Conservation (phyloP, 2,329 filamentous ascomycete species). For the Berkeleyomyces basicola region DNA sequence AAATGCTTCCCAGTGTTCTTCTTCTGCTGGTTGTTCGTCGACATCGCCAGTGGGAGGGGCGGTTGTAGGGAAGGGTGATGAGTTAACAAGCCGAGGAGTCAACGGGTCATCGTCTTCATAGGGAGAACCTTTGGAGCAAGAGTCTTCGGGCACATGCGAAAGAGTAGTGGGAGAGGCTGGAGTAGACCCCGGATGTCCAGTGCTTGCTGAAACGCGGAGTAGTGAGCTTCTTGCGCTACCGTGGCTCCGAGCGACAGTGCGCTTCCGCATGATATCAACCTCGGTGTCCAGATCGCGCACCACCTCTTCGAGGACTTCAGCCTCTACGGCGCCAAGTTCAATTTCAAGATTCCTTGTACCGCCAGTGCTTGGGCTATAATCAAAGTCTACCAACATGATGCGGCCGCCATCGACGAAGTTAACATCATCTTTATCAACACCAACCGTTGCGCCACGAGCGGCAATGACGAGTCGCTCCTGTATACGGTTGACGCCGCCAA, state of each 20-base stretch:
- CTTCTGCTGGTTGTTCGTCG: constrained; percentile 14
- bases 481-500: constrained; percentile 26
- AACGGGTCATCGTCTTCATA: constrained; percentile 31
- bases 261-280: constrained; percentile 59
- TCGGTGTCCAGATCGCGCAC: constrained; percentile 58
- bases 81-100: constrained; percentile 28
- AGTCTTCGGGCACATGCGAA: too few species aligned
- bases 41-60: not conserved
- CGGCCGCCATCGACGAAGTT: constrained; percentile 67
- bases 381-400: constrained; percentile 57
- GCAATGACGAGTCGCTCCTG: constrained; percentile 50
- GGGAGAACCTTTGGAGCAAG: not conserved
- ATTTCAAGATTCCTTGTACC: constrained; percentile 44
- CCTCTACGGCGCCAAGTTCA: constrained; percentile 54
- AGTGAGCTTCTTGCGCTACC: constrained; percentile 30
- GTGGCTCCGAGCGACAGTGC: constrained; percentile 51
- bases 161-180: not conserved
- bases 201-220: constrained; percentile 30
- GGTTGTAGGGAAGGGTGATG: constrained; percentile 14
- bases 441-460: constrained; percentile 49
- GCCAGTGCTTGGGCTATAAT: constrained; percentile 42
- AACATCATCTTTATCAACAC: constrained; percentile 52
- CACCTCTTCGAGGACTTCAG: constrained; percentile 57
- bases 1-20: constrained; percentile 30
- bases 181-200: constrained; percentile 10